Conservation (phyloP, 2,329 filamentous ascomycete genomes). For the Aspergillus sp. region DNA sequence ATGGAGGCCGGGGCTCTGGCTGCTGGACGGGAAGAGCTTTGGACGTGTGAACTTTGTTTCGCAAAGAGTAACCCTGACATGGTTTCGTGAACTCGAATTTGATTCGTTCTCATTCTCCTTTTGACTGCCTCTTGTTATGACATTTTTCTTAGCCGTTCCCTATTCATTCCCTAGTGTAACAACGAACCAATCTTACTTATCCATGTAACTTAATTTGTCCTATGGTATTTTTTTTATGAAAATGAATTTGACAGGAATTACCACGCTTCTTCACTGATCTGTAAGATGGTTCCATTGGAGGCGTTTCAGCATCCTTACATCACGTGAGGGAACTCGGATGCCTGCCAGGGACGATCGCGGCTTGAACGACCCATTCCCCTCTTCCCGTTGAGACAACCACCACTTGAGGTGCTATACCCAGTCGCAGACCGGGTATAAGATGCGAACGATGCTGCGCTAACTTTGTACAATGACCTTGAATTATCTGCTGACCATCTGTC, state of each 20-base stretch:
- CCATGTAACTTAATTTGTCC: not conserved
- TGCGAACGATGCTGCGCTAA: constrained; percentile 23
- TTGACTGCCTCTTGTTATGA: not conserved
- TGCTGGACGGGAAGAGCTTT: constrained; percentile 10
- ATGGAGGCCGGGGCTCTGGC: constrained; percentile 1
- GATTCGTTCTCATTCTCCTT: not conserved
- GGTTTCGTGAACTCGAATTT: constrained; percentile 1
- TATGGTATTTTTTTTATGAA: not conserved
- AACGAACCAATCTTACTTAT: not conserved
- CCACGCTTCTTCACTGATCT: no score
- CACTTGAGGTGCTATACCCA: constrained; percentile 9
- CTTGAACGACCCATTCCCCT: constrained; percentile 13
- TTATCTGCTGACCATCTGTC: constrained; percentile 18
- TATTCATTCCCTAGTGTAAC: not conserved
- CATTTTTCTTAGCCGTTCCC: not conserved
- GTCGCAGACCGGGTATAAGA: constrained; percentile 17
- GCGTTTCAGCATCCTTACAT: constrained; percentile 4
- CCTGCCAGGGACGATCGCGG: constrained; percentile 14
- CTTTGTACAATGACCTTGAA: constrained; percentile 30
- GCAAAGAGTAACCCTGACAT: not conserved
- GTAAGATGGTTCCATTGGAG: not conserved
- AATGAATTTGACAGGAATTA: not conserved
- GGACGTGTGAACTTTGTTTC: constrained; percentile 1
- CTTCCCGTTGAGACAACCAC: constrained; percentile 5
- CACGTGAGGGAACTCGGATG: constrained; percentile 18